Evolutionary conservation across 2,329 filamentous ascomycete genomes (phyloP).

Genomic region (Penicillium sumatraense): DNA sequence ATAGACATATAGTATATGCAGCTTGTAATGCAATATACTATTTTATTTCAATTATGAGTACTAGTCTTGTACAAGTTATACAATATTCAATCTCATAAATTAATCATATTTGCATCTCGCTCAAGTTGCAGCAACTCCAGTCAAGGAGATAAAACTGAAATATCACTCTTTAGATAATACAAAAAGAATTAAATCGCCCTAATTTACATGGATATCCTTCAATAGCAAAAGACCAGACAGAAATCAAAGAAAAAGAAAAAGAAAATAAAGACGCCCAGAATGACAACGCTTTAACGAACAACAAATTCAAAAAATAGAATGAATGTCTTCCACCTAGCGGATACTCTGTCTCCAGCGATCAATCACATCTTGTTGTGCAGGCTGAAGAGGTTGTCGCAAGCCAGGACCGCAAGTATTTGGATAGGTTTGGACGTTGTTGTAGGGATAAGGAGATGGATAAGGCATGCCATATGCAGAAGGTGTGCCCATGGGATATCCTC

Average conservation of each 20-base stretch:
- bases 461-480: slow-evolving; percentile 31
- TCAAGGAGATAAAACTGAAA: neutral
- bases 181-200: slow-evolving; percentile 8
- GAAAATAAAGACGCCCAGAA: slow-evolving; percentile 16
- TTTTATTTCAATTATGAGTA: too few species aligned
- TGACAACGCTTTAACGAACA: slow-evolving; percentile 22
- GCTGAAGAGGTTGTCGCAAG: slow-evolving; percentile 48
- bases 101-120: too few species aligned
- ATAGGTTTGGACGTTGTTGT: slow-evolving; percentile 31
- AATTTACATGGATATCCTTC: slow-evolving; percentile 26
- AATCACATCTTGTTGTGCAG: slow-evolving; percentile 60
- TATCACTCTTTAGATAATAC: slow-evolving; percentile 15
- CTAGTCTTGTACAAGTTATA: too few species aligned
- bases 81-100: too few species aligned
- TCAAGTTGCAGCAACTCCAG: too few species aligned
- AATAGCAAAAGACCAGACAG: slow-evolving; percentile 9
- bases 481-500: slow-evolving; percentile 24
- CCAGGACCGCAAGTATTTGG: slow-evolving; percentile 28
- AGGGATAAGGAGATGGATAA: slow-evolving; percentile 31
- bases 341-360: slow-evolving; percentile 62
- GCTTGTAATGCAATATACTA: too few species aligned
- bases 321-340: slow-evolving; percentile 21
- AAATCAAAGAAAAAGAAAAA: too few species aligned
- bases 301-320: slow-evolving; percentile 10
- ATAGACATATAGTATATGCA: too few species aligned